Evolutionary conservation across 163 green algal genomes (phyloP).

Genomic region (Dunaliella salina): DNA sequence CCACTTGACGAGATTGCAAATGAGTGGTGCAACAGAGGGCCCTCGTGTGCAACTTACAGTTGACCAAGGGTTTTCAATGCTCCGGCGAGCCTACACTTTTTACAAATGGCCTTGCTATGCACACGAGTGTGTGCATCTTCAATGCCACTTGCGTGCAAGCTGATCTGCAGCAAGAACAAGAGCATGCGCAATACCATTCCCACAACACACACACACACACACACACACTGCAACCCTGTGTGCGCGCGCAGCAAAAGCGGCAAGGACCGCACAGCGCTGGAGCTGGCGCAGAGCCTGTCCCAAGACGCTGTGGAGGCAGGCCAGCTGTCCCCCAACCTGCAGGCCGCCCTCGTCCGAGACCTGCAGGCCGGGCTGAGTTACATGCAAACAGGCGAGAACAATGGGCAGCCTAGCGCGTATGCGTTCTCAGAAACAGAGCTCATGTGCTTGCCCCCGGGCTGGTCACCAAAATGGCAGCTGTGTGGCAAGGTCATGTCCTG

Average conservation of each 20-base stretch:
- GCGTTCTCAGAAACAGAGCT: constrained; percentile 45
- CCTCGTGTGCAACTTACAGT: too few species aligned
- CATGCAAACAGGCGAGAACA: constrained; percentile 23
- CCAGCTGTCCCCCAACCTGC: background rate
- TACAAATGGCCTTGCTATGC: too few species aligned
- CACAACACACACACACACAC: too few species aligned
- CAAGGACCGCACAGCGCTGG: constrained; percentile 44
- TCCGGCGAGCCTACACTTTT: too few species aligned
- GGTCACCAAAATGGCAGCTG: constrained; percentile 35
- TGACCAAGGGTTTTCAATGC: too few species aligned
- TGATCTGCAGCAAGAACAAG: too few species aligned
- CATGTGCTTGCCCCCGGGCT: constrained; percentile 29
- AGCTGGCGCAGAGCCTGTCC: constrained; percentile 23
- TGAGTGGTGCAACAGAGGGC: too few species aligned
- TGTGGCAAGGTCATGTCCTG: constrained; percentile 31
- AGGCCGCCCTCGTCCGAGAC: background rate
- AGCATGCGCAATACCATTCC: too few species aligned
- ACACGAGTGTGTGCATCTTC: too few species aligned
- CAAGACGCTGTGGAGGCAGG: constrained; percentile 19
- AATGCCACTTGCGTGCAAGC: too few species aligned
- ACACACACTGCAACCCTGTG: too few species aligned
- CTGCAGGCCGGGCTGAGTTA: background rate
- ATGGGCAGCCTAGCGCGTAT: constrained; percentile 35
- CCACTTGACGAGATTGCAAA: too few species aligned
- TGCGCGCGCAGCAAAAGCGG: constrained; percentile 24